Evolutionary conservation across 2,329 filamentous ascomycete genomes (phyloP), one percentile per base, ranked within the genome.

Genomic region (Phaeosphaeriaceae sp.): DNA sequence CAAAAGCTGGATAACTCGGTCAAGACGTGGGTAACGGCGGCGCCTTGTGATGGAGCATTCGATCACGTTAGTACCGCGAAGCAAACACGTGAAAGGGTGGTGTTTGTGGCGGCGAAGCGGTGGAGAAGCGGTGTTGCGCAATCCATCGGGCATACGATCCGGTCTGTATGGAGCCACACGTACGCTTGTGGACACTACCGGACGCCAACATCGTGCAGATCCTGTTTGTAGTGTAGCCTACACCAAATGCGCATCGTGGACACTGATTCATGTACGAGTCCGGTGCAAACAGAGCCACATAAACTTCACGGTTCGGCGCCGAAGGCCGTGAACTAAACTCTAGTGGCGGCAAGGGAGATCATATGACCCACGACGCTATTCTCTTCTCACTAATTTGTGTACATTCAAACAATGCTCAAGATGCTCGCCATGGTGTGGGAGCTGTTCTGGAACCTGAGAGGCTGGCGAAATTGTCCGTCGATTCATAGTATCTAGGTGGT

Each of bases 1-100:
- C 50, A 47, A 53, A 53, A 53, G 51, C 51, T 53, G 19, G 51
- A 24, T 53, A 36, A 53, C 25, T 36, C 42, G 10, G n/a, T 19
- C 24, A 19, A 20, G 25, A 13, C 15, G 21, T 33, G 17, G 10
- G 25, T 33, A 31, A 7, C 25, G 31, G 31, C 31, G 31, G 13
- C 25, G 25, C 9, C 31, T 36, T 36, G 31, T 36, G 31, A n/a
- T 17, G 20, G 20, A 24, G 19, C 44, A 15, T 15, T 21, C 21
- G 44, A 47, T 22, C 11, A 47, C 21, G 6, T 24, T 47, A 24
- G 44, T 47, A 21, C 21, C 13, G 20, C 44, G 44, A 22, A 47
- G 20, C 21, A 47, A 36, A 36, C 31, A 36, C 31, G 31, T 36
- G 31, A 36, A 36, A 36, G 31, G 31, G 31, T 36, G 31, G 31